phyloP scores from a whole-genome alignment of 352 stramenopile genomes.

The Peronospora belbahrii region DNA sequence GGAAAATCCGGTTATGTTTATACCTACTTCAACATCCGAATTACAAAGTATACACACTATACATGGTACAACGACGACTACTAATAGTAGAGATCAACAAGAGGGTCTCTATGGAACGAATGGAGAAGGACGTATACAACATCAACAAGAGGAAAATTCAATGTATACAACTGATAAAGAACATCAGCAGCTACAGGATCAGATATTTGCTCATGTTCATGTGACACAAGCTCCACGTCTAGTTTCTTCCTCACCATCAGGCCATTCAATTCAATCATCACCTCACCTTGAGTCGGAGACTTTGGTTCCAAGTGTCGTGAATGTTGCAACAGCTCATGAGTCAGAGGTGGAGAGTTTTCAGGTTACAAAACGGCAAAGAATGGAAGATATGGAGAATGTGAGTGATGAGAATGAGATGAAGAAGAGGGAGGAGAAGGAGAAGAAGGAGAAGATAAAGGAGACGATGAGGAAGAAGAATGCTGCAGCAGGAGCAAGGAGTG shows the following conservation, averaged over 20 bases:
- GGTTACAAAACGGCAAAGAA: conserved; percentile 9
- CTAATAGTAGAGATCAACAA: conserved; percentile 16
- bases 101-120: conserved; percentile 1
- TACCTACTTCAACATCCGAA: conserved; percentile 11
- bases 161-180: too few relatives aligned
- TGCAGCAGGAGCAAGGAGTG: neutral
- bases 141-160: conserved; percentile 11
- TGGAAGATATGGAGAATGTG: conserved; percentile 1
- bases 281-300: neutral
- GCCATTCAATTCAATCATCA: neutral
- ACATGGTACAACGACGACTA: too few relatives aligned
- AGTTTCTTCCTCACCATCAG: conserved; percentile 1
- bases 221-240: conserved; percentile 11
- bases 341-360: conserved; percentile 8
- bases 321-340: conserved; percentile 1
- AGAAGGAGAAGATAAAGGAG: neutral
- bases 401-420: conserved; percentile 1
- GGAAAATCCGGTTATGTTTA: conserved; percentile 15
- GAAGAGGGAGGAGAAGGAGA: neutral
- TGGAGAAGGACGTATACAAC: neutral
- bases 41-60: conserved; percentile 16
- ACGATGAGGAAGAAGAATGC: too few relatives aligned
- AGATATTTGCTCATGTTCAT: neutral
- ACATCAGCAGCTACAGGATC: neutral
- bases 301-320: neutral